Percentiles rank a stretch among this genome's conserved stretches.
These are phyloP conservation scores for Plasmopara halstedii DNA, from an alignment of 352 stramenopile species.

Conservation along the genomic window DNA sequence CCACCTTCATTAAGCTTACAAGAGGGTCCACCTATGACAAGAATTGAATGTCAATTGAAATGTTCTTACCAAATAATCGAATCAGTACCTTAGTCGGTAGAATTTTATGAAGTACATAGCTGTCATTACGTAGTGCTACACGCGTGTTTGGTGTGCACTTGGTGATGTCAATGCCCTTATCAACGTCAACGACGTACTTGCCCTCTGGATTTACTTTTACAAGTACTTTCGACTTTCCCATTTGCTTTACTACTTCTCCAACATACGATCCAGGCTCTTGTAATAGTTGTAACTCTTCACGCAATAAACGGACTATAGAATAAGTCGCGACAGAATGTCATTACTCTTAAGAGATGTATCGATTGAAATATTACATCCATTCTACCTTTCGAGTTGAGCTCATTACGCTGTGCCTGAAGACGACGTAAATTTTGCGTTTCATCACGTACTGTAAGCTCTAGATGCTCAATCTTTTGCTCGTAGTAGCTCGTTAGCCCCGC, in stretches of 20 bases:
- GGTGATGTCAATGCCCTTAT: slow-evolving; percentile 94
- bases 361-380: slow-evolving; percentile 1
- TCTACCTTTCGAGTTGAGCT: slow-evolving; percentile 97
- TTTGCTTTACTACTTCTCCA: slow-evolving; percentile 99
- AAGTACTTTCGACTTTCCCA: slow-evolving; percentile 99
- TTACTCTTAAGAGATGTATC: background rate
- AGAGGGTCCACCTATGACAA: slow-evolving; percentile 68
- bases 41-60: slow-evolving; percentile 6
- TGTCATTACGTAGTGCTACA: slow-evolving; percentile 98
- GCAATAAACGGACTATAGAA: slow-evolving; percentile 89
- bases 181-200: slow-evolving; percentile 99
- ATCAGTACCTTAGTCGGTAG: slow-evolving; percentile 96
- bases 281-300: slow-evolving; percentile 98
- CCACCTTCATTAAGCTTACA: slow-evolving; percentile 94
- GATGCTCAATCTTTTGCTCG: slow-evolving; percentile 92
- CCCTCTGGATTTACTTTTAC: slow-evolving; percentile 99
- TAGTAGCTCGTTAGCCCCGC: slow-evolving; percentile 87
- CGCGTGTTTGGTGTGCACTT: slow-evolving; percentile 98
- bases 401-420: slow-evolving; percentile 98
- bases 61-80: no score
- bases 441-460: slow-evolving; percentile 91
- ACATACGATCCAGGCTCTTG: slow-evolving; percentile 98
- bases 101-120: slow-evolving; percentile 99
- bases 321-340: no score
- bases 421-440: slow-evolving; percentile 95